Evolutionary conservation across 768 basidiomycete genomes (phyloP).

Genomic region (Pleurotus eryngii): DNA sequence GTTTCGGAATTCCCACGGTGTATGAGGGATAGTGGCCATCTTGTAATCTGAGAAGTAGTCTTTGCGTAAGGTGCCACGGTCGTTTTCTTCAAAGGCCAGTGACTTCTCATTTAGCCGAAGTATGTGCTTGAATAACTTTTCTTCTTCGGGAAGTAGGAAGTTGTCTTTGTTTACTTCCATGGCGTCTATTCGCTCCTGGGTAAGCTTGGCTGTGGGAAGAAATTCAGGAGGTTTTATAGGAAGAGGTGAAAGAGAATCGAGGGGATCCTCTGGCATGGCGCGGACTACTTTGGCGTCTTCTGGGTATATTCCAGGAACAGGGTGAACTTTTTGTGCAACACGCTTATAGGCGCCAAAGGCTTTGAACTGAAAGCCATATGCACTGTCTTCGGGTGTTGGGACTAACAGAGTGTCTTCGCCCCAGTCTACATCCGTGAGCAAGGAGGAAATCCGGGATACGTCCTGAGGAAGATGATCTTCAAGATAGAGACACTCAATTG

Average conservation of each 20-base stretch:
- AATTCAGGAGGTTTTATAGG: slow-evolving; percentile 18
- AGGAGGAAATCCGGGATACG: too few relatives aligned
- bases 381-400: too few relatives aligned
- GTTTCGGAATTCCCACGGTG: slow-evolving; percentile 30
- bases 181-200: slow-evolving; percentile 16
- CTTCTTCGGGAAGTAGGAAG: slow-evolving; percentile 26
- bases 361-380: too few relatives aligned
- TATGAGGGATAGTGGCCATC: slow-evolving; percentile 25
- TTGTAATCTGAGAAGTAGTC: slow-evolving; percentile 29
- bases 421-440: too few relatives aligned
- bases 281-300: slow-evolving; percentile 15
- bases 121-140: slow-evolving; percentile 18
- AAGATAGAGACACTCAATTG: too few relatives aligned
- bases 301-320: slow-evolving; percentile 14
- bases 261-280: slow-evolving; percentile 19
- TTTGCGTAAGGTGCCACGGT: slow-evolving; percentile 17
- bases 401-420: too few relatives aligned
- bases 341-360: neutral
- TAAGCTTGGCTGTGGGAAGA: slow-evolving; percentile 11
- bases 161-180: slow-evolving; percentile 17
- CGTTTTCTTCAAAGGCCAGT: slow-evolving; percentile 27
- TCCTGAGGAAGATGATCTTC: too few relatives aligned
- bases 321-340: slow-evolving; percentile 15
- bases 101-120: slow-evolving; percentile 20
- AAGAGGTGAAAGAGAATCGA: slow-evolving; percentile 14